A percentile compares a stretch with the other conserved stretches of the same genome.
These are phyloP conservation scores for Diaporthe eres DNA, from an alignment of 2,329 filamentous ascomycete genomes.

Conservation along the genomic window DNA sequence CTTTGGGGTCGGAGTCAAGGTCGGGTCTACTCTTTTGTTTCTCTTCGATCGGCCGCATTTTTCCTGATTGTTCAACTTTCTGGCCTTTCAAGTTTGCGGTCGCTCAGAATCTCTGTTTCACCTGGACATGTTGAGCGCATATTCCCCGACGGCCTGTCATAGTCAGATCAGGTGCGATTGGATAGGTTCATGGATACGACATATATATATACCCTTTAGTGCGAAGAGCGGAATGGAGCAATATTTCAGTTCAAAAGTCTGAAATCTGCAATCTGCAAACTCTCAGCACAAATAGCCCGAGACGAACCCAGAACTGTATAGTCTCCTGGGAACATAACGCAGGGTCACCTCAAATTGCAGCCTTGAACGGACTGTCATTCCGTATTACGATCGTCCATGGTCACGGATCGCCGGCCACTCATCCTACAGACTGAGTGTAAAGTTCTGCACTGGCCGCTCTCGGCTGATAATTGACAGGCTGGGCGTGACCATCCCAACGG, in stretches of 20 bases:
- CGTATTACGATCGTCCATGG: not conserved
- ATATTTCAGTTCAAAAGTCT: not conserved
- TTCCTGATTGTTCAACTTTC: not conserved
- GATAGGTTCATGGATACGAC: constrained; percentile 27
- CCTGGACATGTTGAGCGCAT: constrained; percentile 13
- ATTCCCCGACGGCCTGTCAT: constrained; percentile 17
- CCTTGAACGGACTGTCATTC: too few relatives aligned
- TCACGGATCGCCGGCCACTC: not conserved
- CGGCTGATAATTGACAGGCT: not conserved
- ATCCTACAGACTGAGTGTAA: not conserved
- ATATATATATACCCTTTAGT: constrained; percentile 36
- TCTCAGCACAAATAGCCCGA: not conserved
- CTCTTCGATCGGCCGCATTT: constrained; percentile 5
- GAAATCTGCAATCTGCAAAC: too few relatives aligned
- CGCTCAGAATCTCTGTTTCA: not conserved
- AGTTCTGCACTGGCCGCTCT: not conserved
- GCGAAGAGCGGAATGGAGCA: constrained; percentile 14
- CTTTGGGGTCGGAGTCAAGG: constrained; percentile 22
- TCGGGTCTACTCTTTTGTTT: constrained; percentile 20
- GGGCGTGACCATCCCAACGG: not conserved
- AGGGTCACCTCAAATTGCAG: not conserved
- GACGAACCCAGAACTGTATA: not conserved
- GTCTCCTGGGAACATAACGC: not conserved
- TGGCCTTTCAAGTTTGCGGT: not conserved
- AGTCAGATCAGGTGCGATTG: constrained; percentile 18